Evolutionary conservation across 768 basidiomycete genomes (phyloP).

Genomic region (Collybiopsis luxurians): DNA sequence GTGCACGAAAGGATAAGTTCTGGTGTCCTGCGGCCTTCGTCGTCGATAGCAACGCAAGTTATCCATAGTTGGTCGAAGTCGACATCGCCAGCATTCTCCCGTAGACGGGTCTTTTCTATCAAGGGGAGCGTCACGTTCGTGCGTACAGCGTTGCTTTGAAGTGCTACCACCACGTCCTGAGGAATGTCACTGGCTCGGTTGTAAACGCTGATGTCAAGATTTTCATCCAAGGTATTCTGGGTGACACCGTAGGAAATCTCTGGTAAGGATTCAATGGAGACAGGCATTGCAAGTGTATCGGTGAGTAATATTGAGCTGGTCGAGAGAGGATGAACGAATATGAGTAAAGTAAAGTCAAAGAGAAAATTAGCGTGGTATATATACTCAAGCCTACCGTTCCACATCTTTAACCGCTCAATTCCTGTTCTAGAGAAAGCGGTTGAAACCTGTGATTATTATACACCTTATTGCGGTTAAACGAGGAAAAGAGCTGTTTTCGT

Average conservation of each 20-base stretch:
- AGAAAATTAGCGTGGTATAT: too few species aligned
- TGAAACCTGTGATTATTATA: too few species aligned
- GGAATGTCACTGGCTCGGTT: constrained; percentile 27
- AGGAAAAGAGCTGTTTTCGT: too few species aligned
- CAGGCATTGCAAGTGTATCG: neutral
- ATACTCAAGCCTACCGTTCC: too few species aligned
- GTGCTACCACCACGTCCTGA: constrained; percentile 23
- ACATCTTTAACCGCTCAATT: too few species aligned
- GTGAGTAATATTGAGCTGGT: too few species aligned
- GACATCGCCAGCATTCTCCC: neutral
- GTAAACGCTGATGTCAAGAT: neutral
- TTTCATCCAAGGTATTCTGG: neutral
- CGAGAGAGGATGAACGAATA: too few species aligned
- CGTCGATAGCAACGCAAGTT: constrained; percentile 16
- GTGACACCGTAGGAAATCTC: too few species aligned
- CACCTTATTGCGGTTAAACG: too few species aligned
- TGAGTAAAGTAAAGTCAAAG: too few species aligned
- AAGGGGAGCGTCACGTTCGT: constrained; percentile 23
- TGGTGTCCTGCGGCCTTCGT: constrained; percentile 21
- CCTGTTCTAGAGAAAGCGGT: too few species aligned
- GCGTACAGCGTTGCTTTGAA: constrained; percentile 24
- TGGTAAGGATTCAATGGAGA: too few species aligned
- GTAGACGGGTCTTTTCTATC: constrained; percentile 10
- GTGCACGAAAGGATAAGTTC: constrained; percentile 62
- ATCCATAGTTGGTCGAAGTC: constrained; percentile 35